Percentiles rank a stretch among this genome's conserved stretches.
phyloP scores from a whole-genome alignment of 73 alveolate species.

The Tetrahymena thermophila region DNA sequence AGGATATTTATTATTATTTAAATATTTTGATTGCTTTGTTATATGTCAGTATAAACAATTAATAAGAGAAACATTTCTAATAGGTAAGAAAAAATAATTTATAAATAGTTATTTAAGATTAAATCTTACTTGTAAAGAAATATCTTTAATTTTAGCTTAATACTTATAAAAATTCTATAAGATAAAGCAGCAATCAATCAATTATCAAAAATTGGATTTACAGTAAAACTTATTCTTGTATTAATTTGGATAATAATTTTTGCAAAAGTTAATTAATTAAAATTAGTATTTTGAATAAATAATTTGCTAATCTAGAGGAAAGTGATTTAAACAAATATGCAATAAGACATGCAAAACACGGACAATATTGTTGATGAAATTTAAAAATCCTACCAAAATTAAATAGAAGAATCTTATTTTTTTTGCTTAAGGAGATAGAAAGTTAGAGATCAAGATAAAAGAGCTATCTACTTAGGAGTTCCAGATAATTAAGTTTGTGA shows the following conservation, averaged over 20 bases:
- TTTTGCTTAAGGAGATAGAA: not conserved
- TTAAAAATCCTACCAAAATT: not conserved
- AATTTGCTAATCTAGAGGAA: not conserved
- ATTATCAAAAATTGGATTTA: not conserved
- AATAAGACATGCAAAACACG: not conserved
- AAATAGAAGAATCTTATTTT: not conserved
- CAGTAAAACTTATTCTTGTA: not conserved
- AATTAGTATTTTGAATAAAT: not conserved
- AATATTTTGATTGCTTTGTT: too few relatives aligned
- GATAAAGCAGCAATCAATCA: too few relatives aligned
- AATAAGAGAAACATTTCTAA: too few relatives aligned
- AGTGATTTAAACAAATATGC: too few relatives aligned
- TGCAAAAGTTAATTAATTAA: too few relatives aligned
- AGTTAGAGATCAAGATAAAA: not conserved
- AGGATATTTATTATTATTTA: too few relatives aligned
- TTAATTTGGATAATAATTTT: not conserved
- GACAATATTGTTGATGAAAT: not conserved
- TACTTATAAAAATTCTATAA: not conserved
- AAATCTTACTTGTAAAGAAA: too few relatives aligned
- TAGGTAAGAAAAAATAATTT: too few relatives aligned
- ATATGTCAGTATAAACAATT: too few relatives aligned
- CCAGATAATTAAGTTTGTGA: not conserved
- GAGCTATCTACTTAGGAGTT: not conserved
- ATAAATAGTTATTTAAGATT: too few relatives aligned
- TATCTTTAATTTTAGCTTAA: not conserved